Percentiles rank a stretch among this genome's conserved stretches.
Evolutionary conservation across 176 grass and related monocot species (phyloP).

Genomic region (Avena sativa): DNA sequence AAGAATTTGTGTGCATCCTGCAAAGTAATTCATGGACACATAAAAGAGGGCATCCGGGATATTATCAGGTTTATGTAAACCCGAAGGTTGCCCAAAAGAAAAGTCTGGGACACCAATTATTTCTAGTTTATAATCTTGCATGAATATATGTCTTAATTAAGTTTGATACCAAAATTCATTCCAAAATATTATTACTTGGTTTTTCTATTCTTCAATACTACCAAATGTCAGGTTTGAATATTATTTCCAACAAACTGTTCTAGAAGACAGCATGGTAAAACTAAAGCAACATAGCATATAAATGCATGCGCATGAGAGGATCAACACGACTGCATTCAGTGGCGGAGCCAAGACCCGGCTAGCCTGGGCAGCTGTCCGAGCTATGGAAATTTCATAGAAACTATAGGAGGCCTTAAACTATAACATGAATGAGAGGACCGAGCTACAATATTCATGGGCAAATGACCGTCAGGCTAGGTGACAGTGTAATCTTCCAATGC

Average conservation of each 20-base stretch:
- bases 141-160: background rate
- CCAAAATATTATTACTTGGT: background rate
- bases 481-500: too few relatives aligned
- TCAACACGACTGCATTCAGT: background rate
- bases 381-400: too few relatives aligned
- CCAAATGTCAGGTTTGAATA: background rate
- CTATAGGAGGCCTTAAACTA: too few relatives aligned
- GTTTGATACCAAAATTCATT: constrained; percentile 3
- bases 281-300: constrained; percentile 8
- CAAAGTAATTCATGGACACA: constrained; percentile 39
- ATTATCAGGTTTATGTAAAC: background rate
- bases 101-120: background rate
- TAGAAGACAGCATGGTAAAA: constrained; percentile 23
- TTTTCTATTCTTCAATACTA: background rate
- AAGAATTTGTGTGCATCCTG: constrained; percentile 98
- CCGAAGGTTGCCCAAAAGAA: background rate
- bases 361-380: too few relatives aligned
- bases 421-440: too few relatives aligned
- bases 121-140: constrained; percentile 1
- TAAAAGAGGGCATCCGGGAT: constrained; percentile 8
- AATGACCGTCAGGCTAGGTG: too few relatives aligned
- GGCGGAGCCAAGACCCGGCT: too few relatives aligned
- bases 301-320: constrained; percentile 3
- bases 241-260: background rate
- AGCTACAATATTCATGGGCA: too few relatives aligned